Percentiles rank a stretch among this genome's conserved stretches.
Evolutionary conservation across 2,329 filamentous ascomycete genomes (phyloP).

Genomic region (Pseudopithomyces maydicus): DNA sequence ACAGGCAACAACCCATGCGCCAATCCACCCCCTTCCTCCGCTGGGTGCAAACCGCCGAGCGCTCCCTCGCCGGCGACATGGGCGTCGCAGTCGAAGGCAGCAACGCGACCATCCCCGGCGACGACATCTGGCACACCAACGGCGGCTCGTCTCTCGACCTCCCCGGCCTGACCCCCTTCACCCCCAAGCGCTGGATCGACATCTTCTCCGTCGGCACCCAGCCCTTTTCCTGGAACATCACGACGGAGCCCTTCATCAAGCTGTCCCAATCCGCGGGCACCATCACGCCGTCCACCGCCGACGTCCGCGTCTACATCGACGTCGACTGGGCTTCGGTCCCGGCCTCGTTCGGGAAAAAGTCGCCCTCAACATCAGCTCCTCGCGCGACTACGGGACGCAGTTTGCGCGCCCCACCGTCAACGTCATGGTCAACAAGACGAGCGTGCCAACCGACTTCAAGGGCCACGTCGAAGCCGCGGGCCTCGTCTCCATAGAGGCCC

Average conservation of each 20-base stretch:
- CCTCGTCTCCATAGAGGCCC: constrained; percentile 43
- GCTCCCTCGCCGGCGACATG: constrained; percentile 65
- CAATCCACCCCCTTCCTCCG: constrained; percentile 67
- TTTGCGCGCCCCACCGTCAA: constrained; percentile 33
- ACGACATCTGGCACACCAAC: constrained; percentile 64
- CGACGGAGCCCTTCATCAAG: constrained; percentile 44
- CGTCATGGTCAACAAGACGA: constrained; percentile 42
- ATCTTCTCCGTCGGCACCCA: constrained; percentile 42
- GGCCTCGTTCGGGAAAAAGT: constrained; percentile 30
- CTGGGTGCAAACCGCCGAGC: constrained; percentile 63
- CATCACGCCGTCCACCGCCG: constrained; percentile 33
- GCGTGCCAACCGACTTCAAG: constrained; percentile 36
- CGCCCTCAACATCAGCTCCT: constrained; percentile 40
- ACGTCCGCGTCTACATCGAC: constrained; percentile 44
- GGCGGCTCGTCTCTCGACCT: constrained; percentile 46
- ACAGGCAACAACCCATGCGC: constrained; percentile 73
- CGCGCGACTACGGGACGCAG: constrained; percentile 47
- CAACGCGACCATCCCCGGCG: constrained; percentile 70
- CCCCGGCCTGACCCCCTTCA: constrained; percentile 39
- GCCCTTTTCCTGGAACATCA: constrained; percentile 42
- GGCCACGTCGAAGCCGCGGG: constrained; percentile 44
- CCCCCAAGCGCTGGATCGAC: constrained; percentile 43
- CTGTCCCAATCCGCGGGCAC: constrained; percentile 39
- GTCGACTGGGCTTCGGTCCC: constrained; percentile 41
- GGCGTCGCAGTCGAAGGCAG: constrained; percentile 68